These are phyloP conservation scores for Lactifluus pinguis DNA, from an alignment of 768 basidiomycete species.

Conservation along the genomic window DNA sequence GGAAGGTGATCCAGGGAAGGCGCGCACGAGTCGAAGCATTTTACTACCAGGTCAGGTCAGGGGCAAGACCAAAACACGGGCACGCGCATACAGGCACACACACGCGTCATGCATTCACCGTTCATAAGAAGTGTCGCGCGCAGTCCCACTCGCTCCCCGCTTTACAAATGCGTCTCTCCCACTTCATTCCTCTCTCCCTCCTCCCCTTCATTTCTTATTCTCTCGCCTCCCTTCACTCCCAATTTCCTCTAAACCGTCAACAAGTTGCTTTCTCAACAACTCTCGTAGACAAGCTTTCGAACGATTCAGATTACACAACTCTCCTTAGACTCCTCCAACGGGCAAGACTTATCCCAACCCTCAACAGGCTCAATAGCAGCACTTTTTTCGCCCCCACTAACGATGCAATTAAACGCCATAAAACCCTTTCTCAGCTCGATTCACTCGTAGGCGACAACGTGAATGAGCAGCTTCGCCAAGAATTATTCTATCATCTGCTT, in stretches of 20 bases:
- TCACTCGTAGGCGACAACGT: conserved; percentile 62
- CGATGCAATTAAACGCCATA: conserved; percentile 63
- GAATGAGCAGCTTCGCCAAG: conserved; percentile 75
- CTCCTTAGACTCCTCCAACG: conserved; percentile 72
- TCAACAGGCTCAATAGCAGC: conserved; percentile 73
- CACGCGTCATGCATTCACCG: background rate
- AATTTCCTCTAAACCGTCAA: conserved; percentile 26
- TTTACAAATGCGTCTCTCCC: conserved; percentile 8
- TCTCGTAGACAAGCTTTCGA: conserved; percentile 68
- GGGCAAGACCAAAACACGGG: background rate
- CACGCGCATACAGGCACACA: background rate
- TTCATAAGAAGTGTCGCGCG: background rate
- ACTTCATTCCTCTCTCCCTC: conserved; percentile 4
- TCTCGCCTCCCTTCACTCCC: conserved; percentile 32
- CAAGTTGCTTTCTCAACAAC: conserved; percentile 37
- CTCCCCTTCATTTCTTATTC: conserved; percentile 29
- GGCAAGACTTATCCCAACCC: conserved; percentile 81
- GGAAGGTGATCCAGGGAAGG: conserved; percentile 45
- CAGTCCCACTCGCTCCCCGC: background rate
- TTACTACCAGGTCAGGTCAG: background rate
- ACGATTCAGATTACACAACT: conserved; percentile 68
- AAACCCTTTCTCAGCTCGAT: conserved; percentile 30
- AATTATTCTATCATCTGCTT: conserved; percentile 89
- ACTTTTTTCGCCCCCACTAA: conserved; percentile 97
- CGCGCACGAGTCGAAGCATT: conserved; percentile 41